These are phyloP conservation scores for Candida tropicalis DNA, from an alignment of 1,139 yeast genomes.

Conservation along the genomic window DNA sequence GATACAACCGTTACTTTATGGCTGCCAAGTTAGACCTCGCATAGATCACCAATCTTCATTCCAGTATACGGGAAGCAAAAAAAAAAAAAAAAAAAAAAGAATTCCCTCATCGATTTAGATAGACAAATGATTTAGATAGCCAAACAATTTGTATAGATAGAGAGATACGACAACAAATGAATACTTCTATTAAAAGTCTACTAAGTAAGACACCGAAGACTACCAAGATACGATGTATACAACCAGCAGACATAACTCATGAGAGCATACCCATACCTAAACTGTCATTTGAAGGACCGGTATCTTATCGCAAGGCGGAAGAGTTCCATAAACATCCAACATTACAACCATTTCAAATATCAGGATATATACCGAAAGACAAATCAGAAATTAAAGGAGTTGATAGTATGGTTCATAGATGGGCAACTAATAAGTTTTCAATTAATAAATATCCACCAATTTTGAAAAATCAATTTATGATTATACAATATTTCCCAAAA, in stretches of 20 bases:
- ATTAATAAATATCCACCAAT: slow-evolving; percentile 25
- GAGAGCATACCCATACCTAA: neutral
- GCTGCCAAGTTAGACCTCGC: slow-evolving; percentile 33
- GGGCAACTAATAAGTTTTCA: slow-evolving; percentile 14
- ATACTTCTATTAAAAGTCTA: slow-evolving; percentile 1
- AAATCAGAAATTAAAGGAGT: slow-evolving; percentile 44
- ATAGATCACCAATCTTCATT: too few species aligned
- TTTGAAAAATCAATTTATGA: slow-evolving; percentile 24
- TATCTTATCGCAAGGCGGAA: neutral
- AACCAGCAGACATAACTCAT: neutral
- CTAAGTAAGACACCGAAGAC: neutral
- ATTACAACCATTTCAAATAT: slow-evolving; percentile 6
- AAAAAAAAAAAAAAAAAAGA: slow-evolving; percentile 4
- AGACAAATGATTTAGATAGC: neutral
- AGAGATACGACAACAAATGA: too few species aligned
- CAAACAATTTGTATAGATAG: neutral
- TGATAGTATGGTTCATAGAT: slow-evolving; percentile 26
- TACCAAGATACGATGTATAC: neutral
- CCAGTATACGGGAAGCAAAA: too few species aligned
- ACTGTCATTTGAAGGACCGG: neutral
- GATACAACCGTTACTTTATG: slow-evolving; percentile 55
- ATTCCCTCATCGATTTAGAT: neutral
- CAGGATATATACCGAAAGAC: slow-evolving; percentile 24
- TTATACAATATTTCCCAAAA: slow-evolving; percentile 30
- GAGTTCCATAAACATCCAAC: neutral